Evolutionary conservation across 139 green algal genomes (phyloP).

Genomic region (Pseudopediastrum boryanum): DNA sequence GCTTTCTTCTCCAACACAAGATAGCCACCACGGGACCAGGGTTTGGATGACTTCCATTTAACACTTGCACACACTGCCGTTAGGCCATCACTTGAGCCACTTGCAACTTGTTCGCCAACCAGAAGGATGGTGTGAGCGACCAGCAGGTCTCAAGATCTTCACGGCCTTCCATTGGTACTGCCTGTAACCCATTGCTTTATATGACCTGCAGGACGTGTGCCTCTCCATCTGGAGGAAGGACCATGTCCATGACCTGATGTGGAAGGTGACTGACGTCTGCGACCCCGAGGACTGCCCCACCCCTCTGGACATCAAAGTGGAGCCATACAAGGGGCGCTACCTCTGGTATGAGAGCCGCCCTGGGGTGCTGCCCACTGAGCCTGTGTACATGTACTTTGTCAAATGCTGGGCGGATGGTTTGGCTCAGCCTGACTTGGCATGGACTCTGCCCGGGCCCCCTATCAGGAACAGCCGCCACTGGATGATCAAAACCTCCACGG

Average conservation of each 20-base stretch:
- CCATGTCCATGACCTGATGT: slow-evolving; percentile 36
- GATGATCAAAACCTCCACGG: slow-evolving; percentile 34
- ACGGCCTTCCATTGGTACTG: too few species aligned
- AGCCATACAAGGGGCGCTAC: slow-evolving; percentile 24
- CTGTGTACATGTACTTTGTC: slow-evolving; percentile 37
- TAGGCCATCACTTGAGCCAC: too few species aligned
- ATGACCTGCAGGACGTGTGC: slow-evolving; percentile 29
- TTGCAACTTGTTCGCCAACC: too few species aligned
- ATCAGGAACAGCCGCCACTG: slow-evolving; percentile 31
- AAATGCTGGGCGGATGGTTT: slow-evolving; percentile 36
- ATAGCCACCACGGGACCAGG: too few species aligned
- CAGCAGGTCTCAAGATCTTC: too few species aligned
- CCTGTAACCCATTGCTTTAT: too few species aligned
- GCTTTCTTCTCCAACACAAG: too few species aligned
- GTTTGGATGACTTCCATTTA: too few species aligned
- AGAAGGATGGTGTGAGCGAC: too few species aligned
- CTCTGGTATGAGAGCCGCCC: background rate
- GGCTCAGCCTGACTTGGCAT: slow-evolving; percentile 24
- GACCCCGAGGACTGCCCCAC: slow-evolving; percentile 33
- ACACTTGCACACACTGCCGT: too few species aligned
- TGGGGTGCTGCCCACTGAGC: slow-evolving; percentile 5
- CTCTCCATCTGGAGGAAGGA: slow-evolving; percentile 37
- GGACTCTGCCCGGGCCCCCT: slow-evolving; percentile 25
- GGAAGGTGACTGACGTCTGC: slow-evolving; percentile 38
- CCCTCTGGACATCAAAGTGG: slow-evolving; percentile 31